phyloP scores from a whole-genome alignment of 139 green algal genomes.

The Deuterostichococcus epilithicus region DNA sequence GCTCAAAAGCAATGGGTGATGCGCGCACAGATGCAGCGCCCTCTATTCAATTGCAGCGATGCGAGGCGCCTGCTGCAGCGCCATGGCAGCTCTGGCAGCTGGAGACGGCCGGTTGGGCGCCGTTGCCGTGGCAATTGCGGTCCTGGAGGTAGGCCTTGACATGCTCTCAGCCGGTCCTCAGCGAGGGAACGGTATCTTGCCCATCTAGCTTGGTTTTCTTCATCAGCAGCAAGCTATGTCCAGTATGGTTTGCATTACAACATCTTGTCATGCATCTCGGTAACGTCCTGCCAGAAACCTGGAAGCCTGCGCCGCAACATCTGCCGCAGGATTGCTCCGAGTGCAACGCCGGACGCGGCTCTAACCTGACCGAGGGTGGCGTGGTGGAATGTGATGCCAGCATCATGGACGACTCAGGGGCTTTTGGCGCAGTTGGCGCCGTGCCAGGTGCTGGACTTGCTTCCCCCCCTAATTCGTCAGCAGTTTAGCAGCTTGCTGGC shows the following conservation, averaged over 20 bases:
- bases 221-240: neutral
- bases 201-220: neutral
- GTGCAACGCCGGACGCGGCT: conserved; percentile 74
- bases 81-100: conserved; percentile 22
- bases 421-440: conserved; percentile 68
- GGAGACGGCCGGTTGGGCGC: conserved; percentile 28
- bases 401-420: conserved; percentile 59
- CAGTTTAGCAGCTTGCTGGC: neutral
- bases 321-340: conserved; percentile 49
- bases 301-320: neutral
- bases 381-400: conserved; percentile 80
- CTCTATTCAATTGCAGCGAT: conserved; percentile 25
- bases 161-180: neutral
- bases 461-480: neutral
- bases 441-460: conserved; percentile 39
- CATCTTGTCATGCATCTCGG: neutral
- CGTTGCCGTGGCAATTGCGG: conserved; percentile 43
- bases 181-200: too few species aligned
- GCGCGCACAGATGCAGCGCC: neutral
- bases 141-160: conserved; percentile 44
- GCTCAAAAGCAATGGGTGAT: neutral
- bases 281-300: neutral
- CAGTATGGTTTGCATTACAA: neutral
- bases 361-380: conserved; percentile 66
- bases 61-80: conserved; percentile 35